These are phyloP conservation scores for Epichloe amarillans DNA, from an alignment of 2,329 filamentous ascomycete species.

Conservation along the genomic window DNA sequence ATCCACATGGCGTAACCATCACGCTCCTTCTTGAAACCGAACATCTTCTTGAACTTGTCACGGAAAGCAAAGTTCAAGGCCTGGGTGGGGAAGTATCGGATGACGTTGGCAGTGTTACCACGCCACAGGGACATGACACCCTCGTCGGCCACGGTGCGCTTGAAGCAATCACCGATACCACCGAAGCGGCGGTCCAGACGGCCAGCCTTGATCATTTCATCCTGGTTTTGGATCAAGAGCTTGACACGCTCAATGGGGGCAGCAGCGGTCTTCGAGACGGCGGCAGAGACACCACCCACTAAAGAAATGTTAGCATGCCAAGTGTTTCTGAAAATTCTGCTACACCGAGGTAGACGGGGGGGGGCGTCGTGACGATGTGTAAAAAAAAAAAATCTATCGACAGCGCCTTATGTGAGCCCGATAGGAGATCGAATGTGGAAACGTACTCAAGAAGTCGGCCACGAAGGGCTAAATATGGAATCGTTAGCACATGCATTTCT, in stretches of 20 bases:
- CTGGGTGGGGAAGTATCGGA: conserved; percentile 99
- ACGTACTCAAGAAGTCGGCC: conserved; percentile 98
- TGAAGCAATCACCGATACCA: conserved; percentile 93
- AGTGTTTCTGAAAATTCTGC: conserved; percentile 1
- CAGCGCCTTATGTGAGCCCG: neutral
- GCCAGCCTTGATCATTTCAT: conserved; percentile 99
- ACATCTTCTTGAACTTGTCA: conserved; percentile 99
- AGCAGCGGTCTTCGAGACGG: conserved; percentile 99
- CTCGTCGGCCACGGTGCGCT: conserved; percentile 77
- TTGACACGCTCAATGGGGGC: conserved; percentile 99
- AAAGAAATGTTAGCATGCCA: conserved; percentile 14
- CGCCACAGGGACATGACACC: conserved; percentile 94
- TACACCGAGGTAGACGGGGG: neutral
- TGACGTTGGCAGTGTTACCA: conserved; percentile 99
- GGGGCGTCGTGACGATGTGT: no score
- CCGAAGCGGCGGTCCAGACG: conserved; percentile 96
- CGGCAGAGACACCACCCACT: conserved; percentile 99
- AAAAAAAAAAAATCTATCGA: no score
- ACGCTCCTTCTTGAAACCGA: conserved; percentile 99
- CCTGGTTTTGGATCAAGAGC: conserved; percentile 99
- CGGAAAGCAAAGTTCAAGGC: conserved; percentile 99
- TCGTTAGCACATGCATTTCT: conserved; percentile 20
- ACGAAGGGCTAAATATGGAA: conserved; percentile 60
- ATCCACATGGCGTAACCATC: conserved; percentile 99
- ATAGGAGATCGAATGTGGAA: neutral